Conservation (phyloP, 805 yeast species). For the Sungouiella thailandica region DNA sequence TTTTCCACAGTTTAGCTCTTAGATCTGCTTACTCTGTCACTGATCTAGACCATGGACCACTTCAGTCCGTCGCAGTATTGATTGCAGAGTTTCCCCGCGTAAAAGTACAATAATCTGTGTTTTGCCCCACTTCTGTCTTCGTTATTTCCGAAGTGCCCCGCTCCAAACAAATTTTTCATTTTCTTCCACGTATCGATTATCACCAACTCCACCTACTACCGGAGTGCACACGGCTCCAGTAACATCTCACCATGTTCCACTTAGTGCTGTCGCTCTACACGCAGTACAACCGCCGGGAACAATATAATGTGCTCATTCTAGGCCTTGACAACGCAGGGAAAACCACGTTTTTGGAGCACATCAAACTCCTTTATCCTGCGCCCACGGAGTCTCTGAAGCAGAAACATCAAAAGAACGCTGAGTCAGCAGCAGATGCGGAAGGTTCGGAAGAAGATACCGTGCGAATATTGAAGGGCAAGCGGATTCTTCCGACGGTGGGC, state of each 20-base stretch:
- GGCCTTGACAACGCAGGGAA: slow-evolving; percentile 97
- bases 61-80: no score
- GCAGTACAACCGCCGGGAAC: slow-evolving; percentile 42
- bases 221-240: no score
- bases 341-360: slow-evolving; percentile 47
- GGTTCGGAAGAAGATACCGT: slow-evolving; percentile 15
- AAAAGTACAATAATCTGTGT: no score
- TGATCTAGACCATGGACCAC: no score
- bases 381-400: slow-evolving; percentile 18
- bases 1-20: no score
- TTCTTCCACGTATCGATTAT: no score
- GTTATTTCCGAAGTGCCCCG: no score
- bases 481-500: slow-evolving; percentile 91
- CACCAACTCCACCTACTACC: no score
- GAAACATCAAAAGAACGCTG: slow-evolving; percentile 10
- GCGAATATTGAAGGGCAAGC: slow-evolving; percentile 36
- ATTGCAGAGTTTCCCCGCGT: no score
- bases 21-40: no score
- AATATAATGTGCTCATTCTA: slow-evolving; percentile 54
- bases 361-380: slow-evolving; percentile 33
- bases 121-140: no score
- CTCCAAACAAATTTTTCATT: no score
- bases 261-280: slow-evolving; percentile 41
- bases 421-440: slow-evolving; percentile 10
- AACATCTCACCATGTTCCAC: slow-evolving; percentile 43